A percentile compares a stretch with the other conserved stretches of the same genome.
These are phyloP conservation scores for Rhizoclosmatium globosum DNA, from an alignment of 192 early-diverging fungal species.

Conservation along the genomic window DNA sequence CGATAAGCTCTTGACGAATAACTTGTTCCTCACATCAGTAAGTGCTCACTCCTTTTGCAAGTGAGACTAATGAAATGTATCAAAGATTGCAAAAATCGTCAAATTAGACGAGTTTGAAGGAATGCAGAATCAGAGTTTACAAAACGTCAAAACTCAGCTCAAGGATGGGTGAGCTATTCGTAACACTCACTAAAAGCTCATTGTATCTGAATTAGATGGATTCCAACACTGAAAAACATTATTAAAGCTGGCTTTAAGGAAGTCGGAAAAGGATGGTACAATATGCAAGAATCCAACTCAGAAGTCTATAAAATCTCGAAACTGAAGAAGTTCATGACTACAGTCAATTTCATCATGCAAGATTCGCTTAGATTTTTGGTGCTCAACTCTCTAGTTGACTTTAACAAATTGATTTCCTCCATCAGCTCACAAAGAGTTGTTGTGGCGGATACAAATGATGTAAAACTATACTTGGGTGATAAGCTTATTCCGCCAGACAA, in stretches of 20 bases:
- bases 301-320: constrained; percentile 70
- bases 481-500: constrained; percentile 49
- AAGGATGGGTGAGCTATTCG: constrained; percentile 55
- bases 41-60: background rate
- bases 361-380: constrained; percentile 64
- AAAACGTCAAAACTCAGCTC: constrained; percentile 57
- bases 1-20: constrained; percentile 53
- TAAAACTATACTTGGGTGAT: constrained; percentile 46
- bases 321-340: constrained; percentile 64
- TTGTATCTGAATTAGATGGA: constrained; percentile 52
- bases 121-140: constrained; percentile 59
- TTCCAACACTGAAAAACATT: constrained; percentile 54
- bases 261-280: constrained; percentile 74
- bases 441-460: constrained; percentile 62
- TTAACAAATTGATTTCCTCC: constrained; percentile 51
- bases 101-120: constrained; percentile 68
- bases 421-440: constrained; percentile 58
- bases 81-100: constrained; percentile 62
- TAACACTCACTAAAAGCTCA: background rate
- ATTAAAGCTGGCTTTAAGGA: constrained; percentile 65
- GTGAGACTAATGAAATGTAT: background rate
- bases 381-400: constrained; percentile 64
- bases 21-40: constrained; percentile 40
- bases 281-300: constrained; percentile 66
- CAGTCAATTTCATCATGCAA: constrained; percentile 73